These are phyloP conservation scores for Kockiozyma suomiensis DNA, from an alignment of 805 yeast genomes.

Conservation along the genomic window DNA sequence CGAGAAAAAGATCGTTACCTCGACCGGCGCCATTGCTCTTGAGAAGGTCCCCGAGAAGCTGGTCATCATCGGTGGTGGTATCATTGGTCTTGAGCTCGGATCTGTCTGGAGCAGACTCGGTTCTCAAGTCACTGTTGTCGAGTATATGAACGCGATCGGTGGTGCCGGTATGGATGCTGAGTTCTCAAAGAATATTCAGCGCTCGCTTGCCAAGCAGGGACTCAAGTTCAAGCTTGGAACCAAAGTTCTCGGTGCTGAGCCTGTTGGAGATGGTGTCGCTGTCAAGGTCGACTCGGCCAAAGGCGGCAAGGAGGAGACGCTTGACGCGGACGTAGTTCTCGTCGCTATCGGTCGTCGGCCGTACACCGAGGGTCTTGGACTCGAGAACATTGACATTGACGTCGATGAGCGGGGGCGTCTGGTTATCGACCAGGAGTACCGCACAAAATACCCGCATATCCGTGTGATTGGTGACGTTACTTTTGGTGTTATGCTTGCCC, in stretches of 20 bases:
- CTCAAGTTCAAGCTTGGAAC: constrained; percentile 89
- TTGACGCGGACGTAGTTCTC: constrained; percentile 89
- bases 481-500: constrained; percentile 99
- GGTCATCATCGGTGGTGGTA: constrained; percentile 98
- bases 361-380: constrained; percentile 83
- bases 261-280: constrained; percentile 86
- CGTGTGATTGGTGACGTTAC: constrained; percentile 98
- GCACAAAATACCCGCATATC: constrained; percentile 89
- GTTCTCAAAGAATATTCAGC: constrained; percentile 87
- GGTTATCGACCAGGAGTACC: constrained; percentile 90
- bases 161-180: constrained; percentile 99
- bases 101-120: constrained; percentile 97
- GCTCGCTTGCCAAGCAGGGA: constrained; percentile 92
- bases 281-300: constrained; percentile 88
- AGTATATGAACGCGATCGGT: constrained; percentile 88
- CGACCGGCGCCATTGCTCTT: constrained; percentile 87
- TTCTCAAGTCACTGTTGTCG: constrained; percentile 90
- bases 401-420: constrained; percentile 89
- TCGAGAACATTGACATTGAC: constrained; percentile 87
- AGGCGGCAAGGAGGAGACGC: constrained; percentile 71
- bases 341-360: constrained; percentile 99
- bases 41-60: constrained; percentile 89
- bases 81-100: constrained; percentile 99
- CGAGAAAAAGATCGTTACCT: constrained; percentile 94
- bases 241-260: constrained; percentile 82